These are phyloP conservation scores for Leishmania mexicana DNA, from an alignment of 208 protist genomes.

Conservation along the genomic window DNA sequence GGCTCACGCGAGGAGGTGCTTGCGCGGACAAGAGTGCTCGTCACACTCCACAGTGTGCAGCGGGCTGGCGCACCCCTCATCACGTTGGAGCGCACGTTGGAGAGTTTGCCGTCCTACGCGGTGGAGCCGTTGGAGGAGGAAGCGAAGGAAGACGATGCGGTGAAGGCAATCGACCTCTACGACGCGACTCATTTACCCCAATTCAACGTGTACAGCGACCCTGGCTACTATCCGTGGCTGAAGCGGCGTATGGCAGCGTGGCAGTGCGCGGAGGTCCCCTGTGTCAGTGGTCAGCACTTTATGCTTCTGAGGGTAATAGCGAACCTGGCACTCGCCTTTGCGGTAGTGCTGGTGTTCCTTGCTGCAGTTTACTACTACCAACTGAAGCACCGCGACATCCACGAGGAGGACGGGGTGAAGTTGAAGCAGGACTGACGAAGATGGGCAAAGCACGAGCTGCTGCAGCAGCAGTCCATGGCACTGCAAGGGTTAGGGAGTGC, in stretches of 20 bases:
- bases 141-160: neutral
- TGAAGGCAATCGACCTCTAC: conserved; percentile 17
- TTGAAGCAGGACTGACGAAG: conserved; percentile 31
- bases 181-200: conserved; percentile 22
- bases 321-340: conserved; percentile 24
- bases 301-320: conserved; percentile 32
- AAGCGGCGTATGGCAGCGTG: conserved; percentile 32
- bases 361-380: conserved; percentile 16
- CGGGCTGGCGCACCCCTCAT: conserved; percentile 16
- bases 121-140: conserved; percentile 10
- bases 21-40: conserved; percentile 17
- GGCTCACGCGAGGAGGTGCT: conserved; percentile 11
- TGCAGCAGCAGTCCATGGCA: neutral
- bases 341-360: conserved; percentile 10
- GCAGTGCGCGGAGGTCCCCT: conserved; percentile 40
- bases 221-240: conserved; percentile 39
- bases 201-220: conserved; percentile 38
- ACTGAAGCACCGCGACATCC: conserved; percentile 7
- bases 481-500: neutral
- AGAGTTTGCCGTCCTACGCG: conserved; percentile 29
- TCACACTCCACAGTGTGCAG: conserved; percentile 16
- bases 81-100: conserved; percentile 15
- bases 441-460: neutral
- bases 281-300: conserved; percentile 29
- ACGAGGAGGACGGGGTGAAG: conserved; percentile 21